Percentiles rank a stretch among this genome's conserved stretches.
These are phyloP conservation scores for Colletotrichum nymphaeae DNA, from an alignment of 2,329 filamentous ascomycete genomes.

Conservation along the genomic window DNA sequence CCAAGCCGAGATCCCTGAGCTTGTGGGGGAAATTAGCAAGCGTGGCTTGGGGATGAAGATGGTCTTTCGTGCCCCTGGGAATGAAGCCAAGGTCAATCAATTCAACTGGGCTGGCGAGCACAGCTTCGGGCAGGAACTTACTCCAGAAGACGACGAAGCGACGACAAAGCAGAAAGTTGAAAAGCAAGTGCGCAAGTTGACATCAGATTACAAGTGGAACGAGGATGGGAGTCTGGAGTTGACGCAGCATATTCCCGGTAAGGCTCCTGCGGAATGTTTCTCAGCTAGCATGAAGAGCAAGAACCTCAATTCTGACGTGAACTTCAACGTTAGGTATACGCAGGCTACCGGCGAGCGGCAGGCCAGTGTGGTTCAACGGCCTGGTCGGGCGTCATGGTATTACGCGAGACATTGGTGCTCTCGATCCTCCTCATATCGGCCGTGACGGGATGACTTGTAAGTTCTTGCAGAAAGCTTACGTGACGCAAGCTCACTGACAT, in stretches of 20 bases:
- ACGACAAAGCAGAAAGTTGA: constrained; percentile 29
- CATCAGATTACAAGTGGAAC: constrained; percentile 31
- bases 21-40: constrained; percentile 32
- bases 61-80: constrained; percentile 36
- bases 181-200: constrained; percentile 34
- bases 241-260: constrained; percentile 36
- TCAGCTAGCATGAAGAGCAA: too few relatives aligned
- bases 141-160: constrained; percentile 36
- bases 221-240: constrained; percentile 34
- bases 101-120: constrained; percentile 36
- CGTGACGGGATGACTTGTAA: constrained; percentile 37
- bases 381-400: constrained; percentile 35
- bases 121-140: constrained; percentile 44
- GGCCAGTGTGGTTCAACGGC: constrained; percentile 36
- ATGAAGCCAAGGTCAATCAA: constrained; percentile 34
- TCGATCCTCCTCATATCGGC: constrained; percentile 35
- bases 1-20: constrained; percentile 33
- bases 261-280: not conserved
- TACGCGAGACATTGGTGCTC: constrained; percentile 35
- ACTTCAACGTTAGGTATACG: constrained; percentile 3
- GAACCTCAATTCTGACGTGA: not conserved
- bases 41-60: constrained; percentile 38
- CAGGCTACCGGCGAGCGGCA: constrained; percentile 23
- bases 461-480: not conserved
- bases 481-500: not conserved